Conservation (phyloP, 2,329 filamentous ascomycete species). For the Chalaropsis thielavioides region DNA sequence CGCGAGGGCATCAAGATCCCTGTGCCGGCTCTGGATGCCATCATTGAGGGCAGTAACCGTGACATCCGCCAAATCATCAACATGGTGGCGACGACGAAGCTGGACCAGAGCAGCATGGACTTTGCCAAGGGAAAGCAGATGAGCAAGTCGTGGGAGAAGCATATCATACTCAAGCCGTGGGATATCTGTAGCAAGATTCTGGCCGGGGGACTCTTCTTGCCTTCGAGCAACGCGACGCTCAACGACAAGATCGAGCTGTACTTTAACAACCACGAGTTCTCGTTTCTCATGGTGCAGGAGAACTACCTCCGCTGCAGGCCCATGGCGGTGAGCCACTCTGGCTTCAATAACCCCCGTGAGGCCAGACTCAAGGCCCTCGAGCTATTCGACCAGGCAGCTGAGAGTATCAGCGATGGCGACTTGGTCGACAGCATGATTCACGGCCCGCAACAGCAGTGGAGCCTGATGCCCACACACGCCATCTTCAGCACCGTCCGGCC, state of each 20-base stretch:
- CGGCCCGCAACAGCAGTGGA: conserved; percentile 95
- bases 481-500: conserved; percentile 90
- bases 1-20: conserved; percentile 81
- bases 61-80: conserved; percentile 98
- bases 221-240: conserved; percentile 67
- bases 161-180: conserved; percentile 92
- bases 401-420: conserved; percentile 95
- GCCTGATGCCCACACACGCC: conserved; percentile 90
- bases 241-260: conserved; percentile 99
- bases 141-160: conserved; percentile 98
- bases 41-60: conserved; percentile 89
- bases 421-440: conserved; percentile 97
- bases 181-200: conserved; percentile 93
- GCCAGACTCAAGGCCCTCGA: conserved; percentile 71
- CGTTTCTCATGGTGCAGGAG: conserved; percentile 93
- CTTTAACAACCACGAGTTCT: conserved; percentile 98
- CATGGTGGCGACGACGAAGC: conserved; percentile 88
- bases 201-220: conserved; percentile 69
- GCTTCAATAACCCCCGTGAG: conserved; percentile 47
- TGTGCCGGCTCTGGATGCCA: conserved; percentile 67
- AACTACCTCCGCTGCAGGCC: conserved; percentile 86
- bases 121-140: conserved; percentile 82
- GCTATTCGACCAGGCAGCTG: conserved; percentile 71
- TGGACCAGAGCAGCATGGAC: conserved; percentile 66
- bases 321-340: conserved; percentile 40